These are phyloP conservation scores for Backusella morwellensis DNA, from an alignment of 192 early-diverging fungal genomes.

Conservation along the genomic window DNA sequence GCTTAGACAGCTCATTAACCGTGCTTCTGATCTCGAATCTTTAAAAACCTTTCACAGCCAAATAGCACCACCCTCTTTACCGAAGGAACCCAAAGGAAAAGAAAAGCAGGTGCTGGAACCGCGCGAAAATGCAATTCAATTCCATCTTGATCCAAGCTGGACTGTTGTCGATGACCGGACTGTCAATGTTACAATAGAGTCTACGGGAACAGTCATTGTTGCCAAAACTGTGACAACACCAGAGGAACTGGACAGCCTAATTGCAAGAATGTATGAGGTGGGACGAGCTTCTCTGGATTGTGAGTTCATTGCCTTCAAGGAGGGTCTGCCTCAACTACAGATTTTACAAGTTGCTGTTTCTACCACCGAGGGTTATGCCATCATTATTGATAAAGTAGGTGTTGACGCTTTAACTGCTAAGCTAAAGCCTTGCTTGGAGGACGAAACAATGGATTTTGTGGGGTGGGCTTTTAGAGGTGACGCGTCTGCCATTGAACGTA, in stretches of 20 bases:
- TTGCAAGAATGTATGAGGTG: background rate
- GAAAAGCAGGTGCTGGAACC: background rate
- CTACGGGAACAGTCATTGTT: background rate
- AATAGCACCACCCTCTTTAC: background rate
- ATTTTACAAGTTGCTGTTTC: conserved; percentile 31
- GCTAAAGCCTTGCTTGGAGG: conserved; percentile 2
- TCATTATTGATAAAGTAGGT: conserved; percentile 20
- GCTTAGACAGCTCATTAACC: background rate
- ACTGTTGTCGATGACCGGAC: background rate
- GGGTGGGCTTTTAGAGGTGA: conserved; percentile 34
- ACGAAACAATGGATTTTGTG: background rate
- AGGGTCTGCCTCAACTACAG: conserved; percentile 22
- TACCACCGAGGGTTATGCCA: conserved; percentile 16
- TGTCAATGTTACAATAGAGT: background rate
- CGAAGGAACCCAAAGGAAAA: background rate
- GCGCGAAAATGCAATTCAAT: background rate
- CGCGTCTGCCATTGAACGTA: conserved; percentile 26
- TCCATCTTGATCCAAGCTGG: background rate
- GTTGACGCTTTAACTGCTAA: background rate
- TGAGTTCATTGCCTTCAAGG: conserved; percentile 29
- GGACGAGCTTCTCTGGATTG: conserved; percentile 20
- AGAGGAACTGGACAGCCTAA: background rate
- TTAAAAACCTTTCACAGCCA: background rate
- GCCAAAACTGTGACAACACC: background rate
- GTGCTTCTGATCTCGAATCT: background rate